These are phyloP conservation scores for Malus hybrid DNA, from an alignment of 331 rosid species.

Conservation along the genomic window DNA sequence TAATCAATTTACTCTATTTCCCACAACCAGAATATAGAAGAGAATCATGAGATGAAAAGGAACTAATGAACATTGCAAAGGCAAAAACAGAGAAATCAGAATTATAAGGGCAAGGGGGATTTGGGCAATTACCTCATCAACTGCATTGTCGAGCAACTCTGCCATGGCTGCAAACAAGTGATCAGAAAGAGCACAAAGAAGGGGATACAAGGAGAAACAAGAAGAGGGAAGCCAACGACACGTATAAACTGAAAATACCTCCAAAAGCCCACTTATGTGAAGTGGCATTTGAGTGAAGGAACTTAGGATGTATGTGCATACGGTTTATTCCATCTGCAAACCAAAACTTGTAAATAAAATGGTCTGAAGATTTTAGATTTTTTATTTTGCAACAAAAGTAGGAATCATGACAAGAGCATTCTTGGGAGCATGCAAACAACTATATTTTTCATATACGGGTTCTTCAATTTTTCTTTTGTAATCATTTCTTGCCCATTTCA, in stretches of 20 bases:
- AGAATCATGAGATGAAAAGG: background rate
- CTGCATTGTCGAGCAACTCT: conserved; percentile 77
- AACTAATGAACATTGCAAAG: background rate
- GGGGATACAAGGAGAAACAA: background rate
- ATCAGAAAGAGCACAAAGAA: background rate
- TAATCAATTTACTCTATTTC: background rate
- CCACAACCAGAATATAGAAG: background rate
- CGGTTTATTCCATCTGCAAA: conserved; percentile 45
- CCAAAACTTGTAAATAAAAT: background rate
- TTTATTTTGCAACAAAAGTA: background rate
- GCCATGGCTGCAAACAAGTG: conserved; percentile 60
- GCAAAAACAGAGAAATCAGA: background rate
- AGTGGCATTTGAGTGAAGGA: conserved; percentile 92
- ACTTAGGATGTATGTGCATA: conserved; percentile 69
- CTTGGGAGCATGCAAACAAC: background rate
- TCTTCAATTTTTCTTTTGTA: background rate
- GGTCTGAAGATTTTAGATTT: background rate
- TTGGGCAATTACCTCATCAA: conserved; percentile 67
- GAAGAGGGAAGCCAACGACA: background rate
- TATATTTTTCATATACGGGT: background rate
- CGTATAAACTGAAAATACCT: conserved; percentile 34
- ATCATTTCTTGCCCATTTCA: background rate
- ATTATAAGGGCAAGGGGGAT: background rate
- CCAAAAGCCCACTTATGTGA: conserved; percentile 90
- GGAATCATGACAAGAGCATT: background rate